Evolutionary conservation across 352 stramenopile species (phyloP).

Genomic region (Pythium insidiosum): DNA sequence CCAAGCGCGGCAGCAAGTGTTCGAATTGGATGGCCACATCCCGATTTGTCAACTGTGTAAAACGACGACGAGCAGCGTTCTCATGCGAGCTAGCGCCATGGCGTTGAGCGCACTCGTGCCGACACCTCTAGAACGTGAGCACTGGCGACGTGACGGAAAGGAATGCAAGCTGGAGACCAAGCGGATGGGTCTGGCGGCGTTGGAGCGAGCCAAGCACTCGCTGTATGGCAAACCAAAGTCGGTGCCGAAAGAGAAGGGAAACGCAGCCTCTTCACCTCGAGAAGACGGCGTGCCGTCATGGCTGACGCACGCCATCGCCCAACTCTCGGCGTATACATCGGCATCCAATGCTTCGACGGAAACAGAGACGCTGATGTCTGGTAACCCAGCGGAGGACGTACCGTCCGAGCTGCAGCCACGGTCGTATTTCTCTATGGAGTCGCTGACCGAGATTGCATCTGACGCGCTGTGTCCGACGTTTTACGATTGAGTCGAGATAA

Average conservation of each 20-base stretch:
- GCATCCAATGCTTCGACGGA: too few relatives aligned
- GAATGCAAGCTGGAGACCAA: slow-evolving; percentile 56
- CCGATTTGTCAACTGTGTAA: slow-evolving; percentile 43
- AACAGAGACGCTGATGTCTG: too few relatives aligned
- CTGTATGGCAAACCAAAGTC: slow-evolving; percentile 16
- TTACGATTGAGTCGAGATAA: slow-evolving; percentile 14
- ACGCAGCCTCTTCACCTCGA: too few relatives aligned
- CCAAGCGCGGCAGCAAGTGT: slow-evolving; percentile 31
- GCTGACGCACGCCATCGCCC: slow-evolving; percentile 30
- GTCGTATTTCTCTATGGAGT: slow-evolving; percentile 58
- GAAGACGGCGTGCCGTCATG: slow-evolving; percentile 18
- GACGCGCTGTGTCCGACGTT: slow-evolving; percentile 51
- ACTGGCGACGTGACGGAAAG: slow-evolving; percentile 35
- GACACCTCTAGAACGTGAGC: slow-evolving; percentile 22
- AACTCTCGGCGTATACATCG: slow-evolving; percentile 21
- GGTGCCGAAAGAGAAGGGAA: too few relatives aligned
- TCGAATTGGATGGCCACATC: slow-evolving; percentile 54
- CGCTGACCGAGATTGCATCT: slow-evolving; percentile 31
- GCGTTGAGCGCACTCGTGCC: slow-evolving; percentile 46
- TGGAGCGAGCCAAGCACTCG: slow-evolving; percentile 40
- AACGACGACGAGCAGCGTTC: slow-evolving; percentile 12
- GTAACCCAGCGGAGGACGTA: slow-evolving; percentile 13
- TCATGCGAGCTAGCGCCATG: slow-evolving; percentile 38
- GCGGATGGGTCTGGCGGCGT: slow-evolving; percentile 25
- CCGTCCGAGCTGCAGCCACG: slow-evolving; percentile 43